Evolutionary conservation across 2,329 filamentous ascomycete genomes (phyloP).

Genomic region (Xylaria digitata): DNA sequence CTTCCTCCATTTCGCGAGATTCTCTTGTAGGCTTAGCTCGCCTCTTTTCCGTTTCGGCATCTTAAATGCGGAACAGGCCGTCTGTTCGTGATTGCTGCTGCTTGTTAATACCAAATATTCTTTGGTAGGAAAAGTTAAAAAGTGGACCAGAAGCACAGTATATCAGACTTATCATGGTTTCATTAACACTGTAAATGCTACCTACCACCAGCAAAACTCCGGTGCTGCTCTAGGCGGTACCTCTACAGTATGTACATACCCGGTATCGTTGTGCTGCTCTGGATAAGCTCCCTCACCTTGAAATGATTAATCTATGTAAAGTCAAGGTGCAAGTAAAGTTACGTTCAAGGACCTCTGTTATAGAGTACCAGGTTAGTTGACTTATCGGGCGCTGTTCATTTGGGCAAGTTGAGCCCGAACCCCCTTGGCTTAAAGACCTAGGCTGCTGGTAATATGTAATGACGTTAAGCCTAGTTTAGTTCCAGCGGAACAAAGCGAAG

Average conservation of each 20-base stretch:
- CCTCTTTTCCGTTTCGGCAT: constrained; percentile 63
- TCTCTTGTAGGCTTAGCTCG: constrained; percentile 59
- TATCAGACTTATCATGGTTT: constrained; percentile 18
- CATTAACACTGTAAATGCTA: constrained; percentile 12
- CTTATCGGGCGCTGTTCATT: too few species aligned
- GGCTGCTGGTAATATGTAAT: too few species aligned
- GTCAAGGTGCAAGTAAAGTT: background rate
- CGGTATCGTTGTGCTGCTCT: constrained; percentile 2
- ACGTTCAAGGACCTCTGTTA: background rate
- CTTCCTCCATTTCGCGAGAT: constrained; percentile 66
- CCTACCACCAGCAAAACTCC: too few species aligned
- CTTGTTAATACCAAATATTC: constrained; percentile 1
- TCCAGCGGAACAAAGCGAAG: background rate
- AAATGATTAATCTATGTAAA: background rate
- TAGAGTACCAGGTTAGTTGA: too few species aligned
- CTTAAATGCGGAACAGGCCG: constrained; percentile 3
- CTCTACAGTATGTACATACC: too few species aligned
- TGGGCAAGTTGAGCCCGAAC: background rate
- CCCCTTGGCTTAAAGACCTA: background rate
- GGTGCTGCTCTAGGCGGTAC: too few species aligned
- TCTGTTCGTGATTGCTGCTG: background rate
- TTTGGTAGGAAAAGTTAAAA: constrained; percentile 28
- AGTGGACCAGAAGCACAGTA: constrained; percentile 20
- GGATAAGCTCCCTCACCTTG: background rate
- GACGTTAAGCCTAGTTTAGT: constrained; percentile 2